Base-by-base conservation (phyloP, 2,329 filamentous ascomycete genomes). In the Aureobasidium namibiae region DNA sequence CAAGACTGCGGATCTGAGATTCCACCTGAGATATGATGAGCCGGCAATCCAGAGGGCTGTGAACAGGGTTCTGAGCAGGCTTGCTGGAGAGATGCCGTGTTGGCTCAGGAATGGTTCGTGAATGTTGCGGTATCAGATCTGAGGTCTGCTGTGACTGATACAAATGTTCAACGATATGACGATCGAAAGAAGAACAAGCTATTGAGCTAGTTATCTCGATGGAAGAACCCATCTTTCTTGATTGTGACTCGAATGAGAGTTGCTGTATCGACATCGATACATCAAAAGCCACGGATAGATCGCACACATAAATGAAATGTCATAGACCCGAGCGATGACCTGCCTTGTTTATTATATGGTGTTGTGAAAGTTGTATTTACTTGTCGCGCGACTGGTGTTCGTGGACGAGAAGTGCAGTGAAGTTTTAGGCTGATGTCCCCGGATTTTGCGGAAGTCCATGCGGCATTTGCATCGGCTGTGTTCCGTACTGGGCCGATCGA, bases 381-480 rank as follows among this genome's bases (percentile, higher is more conserved):
- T 8, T 13, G 39, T 42, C 5, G 13, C 41, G 26, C 8, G 11
- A 23, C 14, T 23, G 6, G 4, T 23, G 29, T n/a, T 13, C 16
- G 44, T 23, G 45, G 34, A 24, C 11, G 18, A 24, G 16, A 29
- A 34, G 18, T 34, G 18, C 46, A 49, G 29, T 24, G 18, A 3
- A 29, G 18, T 7, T 56, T 36, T 24, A 45, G 52, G 34, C 52
- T 44, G 52, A 42, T 45, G n/a, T 54, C 38, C 50, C 50, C 50
- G 21, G 38, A 18, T 41, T 54, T 21, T 4, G 10, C 38, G n/a
- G 26, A n/a, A 52, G 16, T 18, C 13, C 23, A 23, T 23, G 21
- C 52, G 52, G 52, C 52, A 56, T 45, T 36, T 56, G 52, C 11
- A 9, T 45, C 38, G 38, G 52, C 39, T 38, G 38, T 44, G 38